Evolutionary conservation across 179 eudicot species (phyloP).

Genomic region (Vitellaria paradoxa): DNA sequence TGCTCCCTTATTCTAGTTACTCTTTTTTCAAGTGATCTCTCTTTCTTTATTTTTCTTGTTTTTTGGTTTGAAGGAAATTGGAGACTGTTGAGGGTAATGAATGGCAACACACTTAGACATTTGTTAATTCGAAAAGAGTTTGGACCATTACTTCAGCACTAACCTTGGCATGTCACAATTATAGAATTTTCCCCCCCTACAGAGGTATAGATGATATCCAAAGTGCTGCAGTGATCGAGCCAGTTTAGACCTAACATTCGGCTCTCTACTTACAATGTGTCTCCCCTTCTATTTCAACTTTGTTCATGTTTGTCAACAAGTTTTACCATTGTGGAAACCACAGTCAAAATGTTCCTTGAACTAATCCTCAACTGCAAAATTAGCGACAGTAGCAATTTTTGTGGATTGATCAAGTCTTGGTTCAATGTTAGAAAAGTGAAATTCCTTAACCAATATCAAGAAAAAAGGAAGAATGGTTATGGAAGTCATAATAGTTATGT

Average conservation of each 20-base stretch:
- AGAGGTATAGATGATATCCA: background rate
- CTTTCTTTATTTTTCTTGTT: no score
- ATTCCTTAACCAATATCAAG: no score
- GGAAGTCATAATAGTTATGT: background rate
- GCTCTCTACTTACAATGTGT: background rate
- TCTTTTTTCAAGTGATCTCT: background rate
- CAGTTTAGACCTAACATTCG: background rate
- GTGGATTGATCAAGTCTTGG: background rate
- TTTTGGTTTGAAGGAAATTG: no score
- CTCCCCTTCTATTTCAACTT: background rate
- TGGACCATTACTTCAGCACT: background rate
- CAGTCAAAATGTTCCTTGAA: background rate
- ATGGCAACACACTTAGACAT: no score
- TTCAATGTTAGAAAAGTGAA: background rate
- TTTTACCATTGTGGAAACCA: background rate
- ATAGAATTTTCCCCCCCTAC: background rate
- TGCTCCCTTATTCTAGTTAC: background rate
- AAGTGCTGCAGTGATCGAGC: background rate
- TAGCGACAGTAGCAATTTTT: background rate
- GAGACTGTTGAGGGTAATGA: no score
- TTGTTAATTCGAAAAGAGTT: no score
- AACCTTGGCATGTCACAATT: background rate
- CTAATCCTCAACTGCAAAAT: background rate
- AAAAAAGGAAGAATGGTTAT: background rate
- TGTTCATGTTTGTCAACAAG: background rate